A percentile compares a stretch with the other conserved stretches of the same genome.
These are phyloP conservation scores for Aspergillus sp. DNA, from an alignment of 2,329 filamentous ascomycete species.

Conservation along the genomic window DNA sequence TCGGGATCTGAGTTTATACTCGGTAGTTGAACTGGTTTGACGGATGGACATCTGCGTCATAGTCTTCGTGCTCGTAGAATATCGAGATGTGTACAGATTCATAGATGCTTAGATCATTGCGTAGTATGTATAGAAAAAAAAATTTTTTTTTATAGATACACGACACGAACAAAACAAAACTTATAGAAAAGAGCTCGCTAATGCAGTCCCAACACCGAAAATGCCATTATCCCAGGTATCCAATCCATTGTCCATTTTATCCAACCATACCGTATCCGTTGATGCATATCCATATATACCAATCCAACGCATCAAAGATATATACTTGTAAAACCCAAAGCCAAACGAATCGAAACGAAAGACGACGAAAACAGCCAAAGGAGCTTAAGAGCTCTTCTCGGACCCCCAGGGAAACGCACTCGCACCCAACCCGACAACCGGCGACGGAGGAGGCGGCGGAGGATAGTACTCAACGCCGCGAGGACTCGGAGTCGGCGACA, in stretches of 20 bases:
- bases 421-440: conserved; percentile 13
- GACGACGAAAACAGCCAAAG: not conserved
- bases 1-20: not conserved
- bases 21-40: not conserved
- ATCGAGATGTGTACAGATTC: not conserved
- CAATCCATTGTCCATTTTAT: not conserved
- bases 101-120: no score
- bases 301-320: no score
- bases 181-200: not conserved
- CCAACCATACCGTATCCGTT: not conserved
- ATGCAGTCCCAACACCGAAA: not conserved
- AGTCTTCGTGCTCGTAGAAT: no score
- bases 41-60: not conserved
- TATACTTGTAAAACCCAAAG: not conserved
- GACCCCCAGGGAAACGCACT: conserved; percentile 6
- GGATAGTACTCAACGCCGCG: conserved; percentile 13
- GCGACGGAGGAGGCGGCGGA: conserved; percentile 26
- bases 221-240: not conserved
- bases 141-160: no score
- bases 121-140: not conserved
- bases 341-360: not conserved
- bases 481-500: no score
- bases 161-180: not conserved
- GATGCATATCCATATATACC: not conserved
- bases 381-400: not conserved